Base-by-base conservation (phyloP, 345 rosid species). In the Hirschfeldia incana region DNA sequence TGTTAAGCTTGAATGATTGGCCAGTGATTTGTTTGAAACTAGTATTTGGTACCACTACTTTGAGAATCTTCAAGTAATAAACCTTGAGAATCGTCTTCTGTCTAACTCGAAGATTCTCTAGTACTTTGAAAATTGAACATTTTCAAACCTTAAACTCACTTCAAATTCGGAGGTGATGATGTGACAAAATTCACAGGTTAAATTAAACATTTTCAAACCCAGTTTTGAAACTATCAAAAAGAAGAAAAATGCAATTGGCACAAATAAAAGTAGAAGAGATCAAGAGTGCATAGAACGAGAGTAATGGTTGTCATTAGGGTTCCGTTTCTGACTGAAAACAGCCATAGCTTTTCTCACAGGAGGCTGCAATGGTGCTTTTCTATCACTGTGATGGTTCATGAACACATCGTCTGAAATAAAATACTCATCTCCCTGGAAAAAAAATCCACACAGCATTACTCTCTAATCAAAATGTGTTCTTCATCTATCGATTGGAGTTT, bases 291-390 rank as follows among this genome's bases (percentile, higher is more conserved):
- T 91, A 1, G 91, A 80, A 36, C 92, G 94, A 75, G 93, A 88
- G 84, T 82, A 91, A 74, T 95, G 98, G 81, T 95, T 95, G 81
- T 95, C 99, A 46, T 95, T 95, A 21, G 97, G 99, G 83, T 95
- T 95, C 82, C 97, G 89, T 86, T 82, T 91, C 73, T 94, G 97
- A 27, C 97, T 85, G 81, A 90, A 95, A 70, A 88, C 89, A 6
- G 90, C 93, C 60, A 95, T 68, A 73, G 98, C 97, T 84, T 91
- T 86, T 83, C 97, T 87, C 39, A 93, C 83, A 0, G 97, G 97
- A 70, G 98, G 98, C 83, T 82, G 96, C 55, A 88, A 84, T 65
- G 97, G 88, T 12, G 88, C 80, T 70, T 80, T 88, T 74, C 80
- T 87, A 73, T 87, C 92, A 10, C 81, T 80, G 65, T 90, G 94